Evolutionary conservation across 2,329 filamentous ascomycete species (phyloP).

Genomic region (Teratosphaeria viscida): DNA sequence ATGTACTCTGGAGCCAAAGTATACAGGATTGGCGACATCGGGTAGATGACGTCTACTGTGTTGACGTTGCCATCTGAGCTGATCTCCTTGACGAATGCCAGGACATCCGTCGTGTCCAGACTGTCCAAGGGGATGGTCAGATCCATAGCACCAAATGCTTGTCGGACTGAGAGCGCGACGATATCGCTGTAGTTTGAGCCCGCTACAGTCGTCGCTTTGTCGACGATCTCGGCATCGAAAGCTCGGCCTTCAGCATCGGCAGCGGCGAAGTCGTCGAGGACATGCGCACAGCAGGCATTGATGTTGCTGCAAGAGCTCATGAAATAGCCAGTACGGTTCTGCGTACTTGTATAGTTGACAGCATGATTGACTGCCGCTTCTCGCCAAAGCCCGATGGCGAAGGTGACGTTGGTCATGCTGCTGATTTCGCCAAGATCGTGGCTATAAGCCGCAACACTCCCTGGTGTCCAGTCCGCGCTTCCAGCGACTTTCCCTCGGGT

Average conservation of each 20-base stretch:
- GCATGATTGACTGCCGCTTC: slow-evolving; percentile 33
- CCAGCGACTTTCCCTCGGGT: slow-evolving; percentile 21
- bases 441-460: slow-evolving; percentile 27
- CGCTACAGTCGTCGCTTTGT: slow-evolving; percentile 28
- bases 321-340: slow-evolving; percentile 32
- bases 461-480: slow-evolving; percentile 14
- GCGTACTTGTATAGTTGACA: slow-evolving; percentile 31
- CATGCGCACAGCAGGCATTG: slow-evolving; percentile 27
- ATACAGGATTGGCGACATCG: slow-evolving; percentile 20
- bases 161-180: slow-evolving; percentile 42
- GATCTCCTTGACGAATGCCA: slow-evolving; percentile 58
- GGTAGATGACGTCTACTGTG: slow-evolving; percentile 46
- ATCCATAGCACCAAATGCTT: slow-evolving; percentile 42
- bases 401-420: slow-evolving; percentile 12
- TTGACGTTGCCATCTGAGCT: slow-evolving; percentile 70
- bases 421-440: slow-evolving; percentile 30
- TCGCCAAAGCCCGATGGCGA: slow-evolving; percentile 33
- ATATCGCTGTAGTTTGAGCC: slow-evolving; percentile 41
- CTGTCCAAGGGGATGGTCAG: slow-evolving; percentile 31
- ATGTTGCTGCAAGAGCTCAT: slow-evolving; percentile 26
- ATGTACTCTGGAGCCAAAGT: slow-evolving; percentile 21
- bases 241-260: slow-evolving; percentile 26
- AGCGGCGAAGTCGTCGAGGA: slow-evolving; percentile 30
- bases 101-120: slow-evolving; percentile 64
- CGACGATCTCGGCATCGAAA: slow-evolving; percentile 11